Evolutionary conservation across 176 grass and related monocot species (phyloP), one percentile per base, ranked within the genome.

Genomic region (Themeda triandra): DNA sequence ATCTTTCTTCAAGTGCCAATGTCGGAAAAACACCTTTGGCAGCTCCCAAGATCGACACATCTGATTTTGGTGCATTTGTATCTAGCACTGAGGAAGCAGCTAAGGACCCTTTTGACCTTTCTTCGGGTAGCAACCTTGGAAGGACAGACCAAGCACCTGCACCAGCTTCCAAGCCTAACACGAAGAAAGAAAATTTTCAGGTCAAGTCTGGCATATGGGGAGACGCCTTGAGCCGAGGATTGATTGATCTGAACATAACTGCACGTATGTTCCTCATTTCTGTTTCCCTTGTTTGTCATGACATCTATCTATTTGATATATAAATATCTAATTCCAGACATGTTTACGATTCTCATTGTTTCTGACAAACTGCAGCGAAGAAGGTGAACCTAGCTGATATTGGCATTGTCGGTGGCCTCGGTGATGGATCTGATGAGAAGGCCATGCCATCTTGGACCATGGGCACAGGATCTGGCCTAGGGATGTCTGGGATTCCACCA

Each of bases 171-270:
- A 89, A 83, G 56, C 35, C 84, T 45, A 46, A 56, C 42, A 15
- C 32, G 19, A 89, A 76, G 76, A 99, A 95, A 82, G 89, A 90
- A 40, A 89, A 88, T 51, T 89, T 96, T 75, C 93, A 99, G 84
- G 92, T 99, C 56, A 99, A 99, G 74, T 96, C 93, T 91, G 94
- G 97, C 41, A 94, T 99, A 86, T 99, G 97, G 97, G 89, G 93
- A 35, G 97, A 99, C 81, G 96, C 93, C 42, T 81, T 99, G 76
- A 99, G 91, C 69, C 89, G 90, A 82, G 97, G 97, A 71, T 53
- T 99, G 82, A 99, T 99, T 78, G 97, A 99, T 88, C 93, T 99
- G 66, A 99, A 96, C 64, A 99, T 99, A 89, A 92, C 86, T 65
- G 90, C 78, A 65, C 92, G 97, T 99, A 86, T 88, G 97, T 90